phyloP scores from a whole-genome alignment of 345 rosid species.

The Salix udensis region DNA sequence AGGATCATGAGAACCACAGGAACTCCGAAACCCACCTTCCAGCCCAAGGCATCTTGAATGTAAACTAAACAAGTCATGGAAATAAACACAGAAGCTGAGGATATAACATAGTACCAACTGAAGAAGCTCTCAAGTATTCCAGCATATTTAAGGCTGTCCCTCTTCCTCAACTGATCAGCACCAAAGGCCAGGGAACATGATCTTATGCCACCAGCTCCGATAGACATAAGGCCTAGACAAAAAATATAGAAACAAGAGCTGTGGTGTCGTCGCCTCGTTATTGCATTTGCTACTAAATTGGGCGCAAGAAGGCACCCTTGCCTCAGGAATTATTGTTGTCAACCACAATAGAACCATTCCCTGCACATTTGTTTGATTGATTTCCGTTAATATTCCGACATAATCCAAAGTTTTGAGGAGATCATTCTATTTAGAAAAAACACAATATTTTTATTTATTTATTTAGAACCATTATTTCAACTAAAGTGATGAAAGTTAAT shows the following conservation, averaged over 20 bases:
- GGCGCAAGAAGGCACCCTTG: conserved; percentile 51
- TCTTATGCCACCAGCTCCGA: conserved; percentile 63
- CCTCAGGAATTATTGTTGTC: conserved; percentile 58
- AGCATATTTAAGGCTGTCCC: conserved; percentile 41
- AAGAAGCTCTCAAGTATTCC: conserved; percentile 39
- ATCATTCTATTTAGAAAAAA: too few relatives aligned
- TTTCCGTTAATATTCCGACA: too few relatives aligned
- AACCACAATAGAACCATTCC: conserved; percentile 23
- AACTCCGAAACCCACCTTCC: conserved; percentile 50
- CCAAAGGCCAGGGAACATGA: conserved; percentile 31
- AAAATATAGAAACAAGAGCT: conserved; percentile 41
- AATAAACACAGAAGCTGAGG: conserved; percentile 23
- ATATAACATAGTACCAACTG: conserved; percentile 39
- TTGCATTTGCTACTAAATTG: conserved; percentile 30
- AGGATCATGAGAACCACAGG: conserved; percentile 36
- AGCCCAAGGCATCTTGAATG: conserved; percentile 44
- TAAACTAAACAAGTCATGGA: conserved; percentile 41
- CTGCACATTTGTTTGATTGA: background rate
- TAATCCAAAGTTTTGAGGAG: too few relatives aligned
- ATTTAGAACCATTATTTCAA: too few relatives aligned
- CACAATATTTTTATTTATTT: too few relatives aligned
- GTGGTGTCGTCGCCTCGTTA: conserved; percentile 38
- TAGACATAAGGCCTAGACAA: conserved; percentile 47
- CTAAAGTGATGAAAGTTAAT: too few relatives aligned
- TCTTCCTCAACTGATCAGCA: conserved; percentile 47